A percentile compares a stretch with the other conserved stretches of the same genome.
Evolutionary conservation across 805 yeast genomes (phyloP).

Genomic region (Kuraishia floccosa): DNA sequence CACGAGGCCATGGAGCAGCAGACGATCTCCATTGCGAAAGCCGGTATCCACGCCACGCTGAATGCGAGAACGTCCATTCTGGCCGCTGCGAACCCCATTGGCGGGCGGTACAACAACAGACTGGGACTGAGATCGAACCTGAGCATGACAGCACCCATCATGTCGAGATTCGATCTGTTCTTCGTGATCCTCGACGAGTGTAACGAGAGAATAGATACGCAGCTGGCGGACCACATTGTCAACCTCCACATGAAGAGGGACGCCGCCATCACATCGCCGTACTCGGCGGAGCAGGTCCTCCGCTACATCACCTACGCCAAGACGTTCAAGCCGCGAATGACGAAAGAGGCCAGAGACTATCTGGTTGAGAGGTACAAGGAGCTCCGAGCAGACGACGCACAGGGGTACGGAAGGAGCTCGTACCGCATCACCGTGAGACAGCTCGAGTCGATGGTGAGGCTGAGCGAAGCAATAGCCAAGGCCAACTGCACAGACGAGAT

Average conservation of each 20-base stretch:
- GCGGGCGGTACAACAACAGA: conserved; percentile 92
- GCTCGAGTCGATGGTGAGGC: conserved; percentile 84
- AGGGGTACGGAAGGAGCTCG: conserved; percentile 74
- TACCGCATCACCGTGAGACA: conserved; percentile 96
- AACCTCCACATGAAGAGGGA: conserved; percentile 86
- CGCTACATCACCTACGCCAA: conserved; percentile 87
- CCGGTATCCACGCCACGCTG: conserved; percentile 96
- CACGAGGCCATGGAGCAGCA: conserved; percentile 99
- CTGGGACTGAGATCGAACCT: conserved; percentile 75
- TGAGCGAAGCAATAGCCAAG: conserved; percentile 92
- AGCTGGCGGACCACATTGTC: conserved; percentile 86
- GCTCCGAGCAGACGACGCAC: conserved; percentile 82
- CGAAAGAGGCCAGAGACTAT: conserved; percentile 66
- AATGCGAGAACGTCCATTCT: conserved; percentile 94
- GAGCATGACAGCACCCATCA: conserved; percentile 95
- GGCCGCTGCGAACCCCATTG: conserved; percentile 98
- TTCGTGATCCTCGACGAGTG: conserved; percentile 93
- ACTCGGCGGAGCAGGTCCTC: conserved; percentile 74
- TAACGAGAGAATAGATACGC: conserved; percentile 82
- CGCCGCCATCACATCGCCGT: conserved; percentile 84
- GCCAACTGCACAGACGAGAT: conserved; percentile 91
- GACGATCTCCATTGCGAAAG: conserved; percentile 95
- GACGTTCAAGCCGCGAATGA: conserved; percentile 85
- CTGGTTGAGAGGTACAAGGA: conserved; percentile 76
- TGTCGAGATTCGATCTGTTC: conserved; percentile 95